Base-by-base conservation (phyloP, 352 stramenopile genomes). In the Albugo laibachii region DNA sequence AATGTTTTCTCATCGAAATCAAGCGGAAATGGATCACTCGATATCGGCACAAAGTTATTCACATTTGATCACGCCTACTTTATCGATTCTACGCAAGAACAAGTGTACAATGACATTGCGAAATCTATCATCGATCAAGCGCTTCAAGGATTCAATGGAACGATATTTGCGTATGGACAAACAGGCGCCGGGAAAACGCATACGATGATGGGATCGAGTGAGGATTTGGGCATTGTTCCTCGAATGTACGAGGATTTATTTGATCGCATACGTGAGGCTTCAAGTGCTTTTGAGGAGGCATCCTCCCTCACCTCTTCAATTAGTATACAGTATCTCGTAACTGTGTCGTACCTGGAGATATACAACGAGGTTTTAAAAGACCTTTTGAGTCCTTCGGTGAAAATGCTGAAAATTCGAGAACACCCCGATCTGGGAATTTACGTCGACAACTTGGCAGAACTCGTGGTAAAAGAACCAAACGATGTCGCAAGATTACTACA, bases 321-420 rank as follows among this genome's bases (percentile, higher is more conserved):
- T 18, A 43, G 31, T 2, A 61, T 71, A 40, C 80, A 94, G 54
- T 96, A 80, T 54, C 63, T 94, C 24, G 67, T 96, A 13, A 84
- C 75, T 1, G 83, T 94, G 13, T 93, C 80, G n/a, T 97, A 93
- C 53, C 61, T 97, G 16, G 88, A 97, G 51, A 95, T 97, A 48
- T 96, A 96, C 66, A 95, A 97, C 56, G 89, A 96, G 55, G 73
- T 93, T 1, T 92, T 96, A 50, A 84, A 92, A 36, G 89, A 97
- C 52, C 55, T 97, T 48, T 70, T 97, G 13, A 94, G 95, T 50
- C 82, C 84, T 5, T 85, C 77, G 2, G 82, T 92, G 52, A 91
- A 93, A 47, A 39, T 91, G 48, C 75, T 96, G 47, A 85, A 94
- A 57, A 93, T 96, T 44, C 79, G 83, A 6, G 82, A 96, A 58